Conservation (phyloP, 495 filamentous ascomycete genomes). For the Cladorrhinum samala region DNA sequence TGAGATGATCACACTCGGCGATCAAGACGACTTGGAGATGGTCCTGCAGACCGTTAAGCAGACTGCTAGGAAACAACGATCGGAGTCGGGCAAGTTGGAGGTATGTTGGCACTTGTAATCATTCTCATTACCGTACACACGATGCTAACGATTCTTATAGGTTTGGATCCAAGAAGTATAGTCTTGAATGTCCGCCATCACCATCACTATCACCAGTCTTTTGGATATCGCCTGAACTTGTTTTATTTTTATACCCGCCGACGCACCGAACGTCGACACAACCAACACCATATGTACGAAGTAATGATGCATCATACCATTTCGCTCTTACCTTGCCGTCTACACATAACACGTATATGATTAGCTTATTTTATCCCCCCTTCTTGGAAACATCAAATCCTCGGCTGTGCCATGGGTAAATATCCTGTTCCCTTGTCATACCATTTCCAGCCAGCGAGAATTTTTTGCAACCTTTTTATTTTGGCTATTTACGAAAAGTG, state of each 20-base stretch:
- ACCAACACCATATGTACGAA: neutral
- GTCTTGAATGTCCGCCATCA: neutral
- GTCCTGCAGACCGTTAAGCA: conserved; percentile 61
- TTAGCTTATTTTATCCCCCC: neutral
- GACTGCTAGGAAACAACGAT: conserved; percentile 62
- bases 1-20: conserved; percentile 94
- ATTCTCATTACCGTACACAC: neutral
- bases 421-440: neutral
- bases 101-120: conserved; percentile 45
- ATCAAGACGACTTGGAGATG: conserved; percentile 94
- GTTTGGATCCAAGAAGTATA: conserved; percentile 62
- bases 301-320: conserved; percentile 6
- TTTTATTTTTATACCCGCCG: conserved; percentile 11
- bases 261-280: neutral
- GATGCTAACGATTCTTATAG: conserved; percentile 35
- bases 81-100: conserved; percentile 93
- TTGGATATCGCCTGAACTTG: neutral
- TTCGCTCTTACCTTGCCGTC: neutral
- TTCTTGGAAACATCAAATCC: neutral
- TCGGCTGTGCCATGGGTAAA: neutral
- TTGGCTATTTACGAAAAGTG: no score
- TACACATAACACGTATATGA: neutral
- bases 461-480: neutral
- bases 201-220: neutral
- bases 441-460: neutral